phyloP scores from a whole-genome alignment of 495 filamentous ascomycete genomes.

The Lophiotrema nucula region DNA sequence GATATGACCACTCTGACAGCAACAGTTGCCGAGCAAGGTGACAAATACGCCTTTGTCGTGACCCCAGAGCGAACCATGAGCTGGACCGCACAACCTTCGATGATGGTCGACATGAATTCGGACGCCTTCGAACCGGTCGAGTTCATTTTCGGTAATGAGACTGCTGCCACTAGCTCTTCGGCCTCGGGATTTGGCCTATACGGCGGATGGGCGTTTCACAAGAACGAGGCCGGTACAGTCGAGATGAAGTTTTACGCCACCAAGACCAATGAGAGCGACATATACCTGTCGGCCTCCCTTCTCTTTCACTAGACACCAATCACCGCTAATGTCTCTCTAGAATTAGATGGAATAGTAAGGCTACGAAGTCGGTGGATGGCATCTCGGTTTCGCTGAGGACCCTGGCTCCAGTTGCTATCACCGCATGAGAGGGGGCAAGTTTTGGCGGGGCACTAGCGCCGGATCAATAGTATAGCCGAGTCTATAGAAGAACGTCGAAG shows the following conservation, averaged over 20 bases:
- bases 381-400: too few species aligned
- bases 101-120: conserved; percentile 12
- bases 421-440: too few species aligned
- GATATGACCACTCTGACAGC: conserved; percentile 7
- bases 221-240: neutral
- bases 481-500: too few species aligned
- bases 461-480: too few species aligned
- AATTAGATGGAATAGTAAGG: too few species aligned
- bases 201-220: conserved; percentile 24
- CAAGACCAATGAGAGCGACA: conserved; percentile 13
- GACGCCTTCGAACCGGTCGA: conserved; percentile 16
- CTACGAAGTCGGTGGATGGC: too few species aligned
- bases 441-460: too few species aligned
- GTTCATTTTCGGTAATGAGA: conserved; percentile 7
- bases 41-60: conserved; percentile 14
- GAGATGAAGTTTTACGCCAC: conserved; percentile 21
- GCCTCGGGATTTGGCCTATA: conserved; percentile 17
- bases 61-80: conserved; percentile 4
- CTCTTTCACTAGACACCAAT: neutral
- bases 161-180: neutral
- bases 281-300: conserved; percentile 10
- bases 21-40: conserved; percentile 7
- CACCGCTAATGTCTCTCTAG: too few species aligned
- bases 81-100: conserved; percentile 2
- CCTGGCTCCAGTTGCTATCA: too few species aligned